These are phyloP conservation scores for Quillaja saponaria DNA, from an alignment of 306 rosid species.

Conservation along the genomic window DNA sequence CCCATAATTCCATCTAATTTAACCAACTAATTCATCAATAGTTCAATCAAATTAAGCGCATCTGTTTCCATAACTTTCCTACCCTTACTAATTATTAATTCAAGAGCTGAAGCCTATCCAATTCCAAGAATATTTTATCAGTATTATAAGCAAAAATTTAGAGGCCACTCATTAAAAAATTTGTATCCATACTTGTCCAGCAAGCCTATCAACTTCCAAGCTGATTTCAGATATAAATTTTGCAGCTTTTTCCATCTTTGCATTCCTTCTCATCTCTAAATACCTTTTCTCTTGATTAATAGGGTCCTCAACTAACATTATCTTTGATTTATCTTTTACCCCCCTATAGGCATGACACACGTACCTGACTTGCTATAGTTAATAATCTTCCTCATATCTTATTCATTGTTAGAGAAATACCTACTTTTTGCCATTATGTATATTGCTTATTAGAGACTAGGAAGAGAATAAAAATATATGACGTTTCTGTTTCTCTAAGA, in stretches of 20 bases:
- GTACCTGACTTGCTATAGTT: no score
- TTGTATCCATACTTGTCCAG: constrained; percentile 61
- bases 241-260: constrained; percentile 88
- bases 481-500: no score
- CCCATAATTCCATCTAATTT: constrained; percentile 76
- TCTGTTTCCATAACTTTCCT: constrained; percentile 76
- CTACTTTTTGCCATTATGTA: no score
- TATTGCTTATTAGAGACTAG: no score
- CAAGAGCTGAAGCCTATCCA: constrained; percentile 80
- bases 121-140: constrained; percentile 37
- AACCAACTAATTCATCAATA: constrained; percentile 85
- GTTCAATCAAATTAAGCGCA: constrained; percentile 69
- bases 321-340: constrained; percentile 79
- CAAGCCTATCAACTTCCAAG: constrained; percentile 85
- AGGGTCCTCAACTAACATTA: constrained; percentile 79
- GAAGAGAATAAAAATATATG: no score
- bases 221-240: constrained; percentile 81
- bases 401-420: no score
- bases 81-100: constrained; percentile 71
- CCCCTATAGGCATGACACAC: no score
- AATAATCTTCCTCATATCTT: no score
- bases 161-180: neutral
- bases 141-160: neutral
- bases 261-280: constrained; percentile 78
- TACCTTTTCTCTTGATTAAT: constrained; percentile 80